A percentile compares a stretch with the other conserved stretches of the same genome.
Conservation (phyloP, 441 rosid species). For the Melianthus villosus region DNA sequence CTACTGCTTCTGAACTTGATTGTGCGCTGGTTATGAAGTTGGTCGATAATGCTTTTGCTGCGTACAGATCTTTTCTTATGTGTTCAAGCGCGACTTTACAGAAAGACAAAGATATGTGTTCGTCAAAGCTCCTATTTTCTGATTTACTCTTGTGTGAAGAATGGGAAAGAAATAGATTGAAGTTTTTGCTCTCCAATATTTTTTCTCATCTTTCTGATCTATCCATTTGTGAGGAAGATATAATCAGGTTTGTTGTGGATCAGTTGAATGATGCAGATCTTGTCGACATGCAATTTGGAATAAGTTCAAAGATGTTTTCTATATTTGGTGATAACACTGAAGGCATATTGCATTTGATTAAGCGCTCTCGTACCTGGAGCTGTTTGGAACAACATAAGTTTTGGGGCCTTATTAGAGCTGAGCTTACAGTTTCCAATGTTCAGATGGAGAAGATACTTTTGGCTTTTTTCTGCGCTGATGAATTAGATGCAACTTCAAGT, state of each 20-base stretch:
- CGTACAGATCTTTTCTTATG: conserved; percentile 23
- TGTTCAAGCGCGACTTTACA: conserved; percentile 8
- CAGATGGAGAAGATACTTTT: conserved; percentile 30
- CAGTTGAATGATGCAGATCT: conserved; percentile 26
- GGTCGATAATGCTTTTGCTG: conserved; percentile 24
- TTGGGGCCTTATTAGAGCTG: conserved; percentile 33
- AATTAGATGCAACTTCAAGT: conserved; percentile 18
- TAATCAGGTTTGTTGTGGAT: conserved; percentile 22
- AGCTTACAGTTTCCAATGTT: conserved; percentile 23
- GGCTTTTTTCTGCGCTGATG: conserved; percentile 18
- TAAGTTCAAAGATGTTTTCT: conserved; percentile 23
- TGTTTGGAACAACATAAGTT: conserved; percentile 29
- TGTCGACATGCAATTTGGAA: conserved; percentile 22
- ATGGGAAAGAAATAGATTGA: conserved; percentile 17
- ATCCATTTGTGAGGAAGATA: conserved; percentile 13
- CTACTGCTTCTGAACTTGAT: conserved; percentile 13
- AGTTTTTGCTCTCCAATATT: conserved; percentile 12
- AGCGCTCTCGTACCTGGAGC: conserved; percentile 26
- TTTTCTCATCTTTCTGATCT: conserved; percentile 28
- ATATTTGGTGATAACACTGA: conserved; percentile 25
- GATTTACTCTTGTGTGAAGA: conserved; percentile 19
- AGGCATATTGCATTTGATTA: conserved; percentile 19
- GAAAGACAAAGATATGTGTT: conserved; percentile 12
- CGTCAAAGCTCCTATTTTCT: conserved; percentile 16
- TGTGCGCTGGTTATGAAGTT: conserved; percentile 14